Evolutionary conservation across 768 basidiomycete genomes (phyloP).

Genomic region (Amanita pallidorosea): DNA sequence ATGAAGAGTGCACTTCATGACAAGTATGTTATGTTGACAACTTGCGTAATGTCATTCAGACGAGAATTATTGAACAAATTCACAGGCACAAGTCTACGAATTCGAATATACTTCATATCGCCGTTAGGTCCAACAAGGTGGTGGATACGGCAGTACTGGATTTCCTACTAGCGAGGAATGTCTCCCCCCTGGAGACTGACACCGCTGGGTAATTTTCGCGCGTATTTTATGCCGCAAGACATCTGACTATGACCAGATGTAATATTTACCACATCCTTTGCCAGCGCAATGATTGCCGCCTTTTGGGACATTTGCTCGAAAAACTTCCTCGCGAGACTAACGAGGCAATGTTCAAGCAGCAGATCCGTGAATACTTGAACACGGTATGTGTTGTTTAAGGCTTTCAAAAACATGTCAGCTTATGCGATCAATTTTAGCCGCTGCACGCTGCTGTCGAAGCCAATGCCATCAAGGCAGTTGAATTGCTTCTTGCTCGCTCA

Average conservation of each 20-base stretch:
- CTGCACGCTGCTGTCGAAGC: constrained; percentile 40
- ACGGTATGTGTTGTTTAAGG: not conserved
- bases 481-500: constrained; percentile 27
- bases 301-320: constrained; percentile 32
- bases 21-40: constrained; percentile 21
- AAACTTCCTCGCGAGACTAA: constrained; percentile 35
- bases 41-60: not conserved
- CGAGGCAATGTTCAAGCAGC: too few relatives aligned
- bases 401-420: not conserved
- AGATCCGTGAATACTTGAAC: constrained; percentile 16
- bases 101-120: constrained; percentile 34
- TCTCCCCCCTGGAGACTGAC: constrained; percentile 34
- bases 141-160: constrained; percentile 28
- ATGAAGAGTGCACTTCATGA: constrained; percentile 30
- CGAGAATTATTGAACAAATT: not conserved
- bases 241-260: constrained; percentile 23
- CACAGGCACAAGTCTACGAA: constrained; percentile 34
- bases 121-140: constrained; percentile 17
- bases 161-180: constrained; percentile 35
- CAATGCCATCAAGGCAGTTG: constrained; percentile 17
- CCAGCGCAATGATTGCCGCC: constrained; percentile 13
- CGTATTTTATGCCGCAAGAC: not conserved
- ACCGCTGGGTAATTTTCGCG: constrained; percentile 27
- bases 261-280: constrained; percentile 47
- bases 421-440: constrained; percentile 24